These are phyloP conservation scores for Nitzschia sp. DNA, from an alignment of 108 stramenopile genomes.

Conservation along the genomic window DNA sequence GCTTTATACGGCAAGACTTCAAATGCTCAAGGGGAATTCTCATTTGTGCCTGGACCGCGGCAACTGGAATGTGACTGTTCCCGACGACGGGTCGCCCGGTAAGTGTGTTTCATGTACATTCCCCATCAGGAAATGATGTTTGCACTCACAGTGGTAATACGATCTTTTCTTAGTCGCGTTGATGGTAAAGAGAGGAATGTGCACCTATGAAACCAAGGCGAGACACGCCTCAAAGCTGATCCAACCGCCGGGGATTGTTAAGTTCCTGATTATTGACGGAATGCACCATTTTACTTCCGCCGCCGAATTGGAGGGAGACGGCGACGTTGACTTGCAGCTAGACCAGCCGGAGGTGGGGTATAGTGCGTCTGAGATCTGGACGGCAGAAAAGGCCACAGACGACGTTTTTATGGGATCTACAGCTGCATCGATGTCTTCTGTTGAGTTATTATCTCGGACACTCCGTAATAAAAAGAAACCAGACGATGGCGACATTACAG, in stretches of 20 bases:
- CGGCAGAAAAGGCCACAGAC: not conserved
- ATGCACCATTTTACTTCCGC: not conserved
- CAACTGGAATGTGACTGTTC: constrained; percentile 11
- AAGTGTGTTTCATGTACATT: constrained; percentile 12
- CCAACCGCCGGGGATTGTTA: constrained; percentile 31
- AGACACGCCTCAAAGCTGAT: constrained; percentile 34
- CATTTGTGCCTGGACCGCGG: not conserved
- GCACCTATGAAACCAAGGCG: constrained; percentile 46
- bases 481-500: not conserved
- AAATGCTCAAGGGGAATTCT: constrained; percentile 3
- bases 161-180: constrained; percentile 39
- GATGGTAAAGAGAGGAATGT: constrained; percentile 38
- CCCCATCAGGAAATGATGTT: not conserved
- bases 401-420: no score
- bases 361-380: not conserved
- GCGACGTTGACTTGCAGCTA: not conserved
- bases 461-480: not conserved
- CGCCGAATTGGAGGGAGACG: not conserved
- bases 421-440: not conserved
- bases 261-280: constrained; percentile 46
- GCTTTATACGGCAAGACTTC: not conserved
- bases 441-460: not conserved
- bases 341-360: not conserved
- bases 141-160: constrained; percentile 2
- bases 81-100: constrained; percentile 50